Conservation (phyloP, 2,329 filamentous ascomycete genomes). For the Cercospora sp. region DNA sequence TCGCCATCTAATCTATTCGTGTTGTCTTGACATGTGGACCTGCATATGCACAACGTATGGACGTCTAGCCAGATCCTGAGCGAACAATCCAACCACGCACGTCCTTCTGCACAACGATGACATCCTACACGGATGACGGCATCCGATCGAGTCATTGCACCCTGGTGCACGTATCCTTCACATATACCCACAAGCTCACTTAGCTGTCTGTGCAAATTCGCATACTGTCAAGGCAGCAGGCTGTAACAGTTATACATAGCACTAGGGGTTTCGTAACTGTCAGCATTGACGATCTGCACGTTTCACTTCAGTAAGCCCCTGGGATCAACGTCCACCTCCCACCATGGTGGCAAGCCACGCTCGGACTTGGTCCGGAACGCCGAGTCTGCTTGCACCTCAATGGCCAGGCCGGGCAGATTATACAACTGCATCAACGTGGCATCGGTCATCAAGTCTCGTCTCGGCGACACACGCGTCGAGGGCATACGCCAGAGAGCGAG, state of each 20-base stretch:
- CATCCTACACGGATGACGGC: neutral
- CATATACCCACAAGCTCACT: neutral
- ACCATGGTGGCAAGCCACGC: neutral
- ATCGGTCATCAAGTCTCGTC: neutral
- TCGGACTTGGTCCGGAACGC: neutral
- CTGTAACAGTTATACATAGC: neutral
- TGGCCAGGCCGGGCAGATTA: neutral
- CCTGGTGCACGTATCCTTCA: neutral
- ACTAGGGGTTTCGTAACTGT: neutral
- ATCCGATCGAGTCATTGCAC: neutral
- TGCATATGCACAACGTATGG: neutral
- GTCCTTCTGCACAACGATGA: neutral
- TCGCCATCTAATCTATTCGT: neutral
- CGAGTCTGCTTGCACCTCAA: neutral
- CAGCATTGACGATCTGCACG: neutral
- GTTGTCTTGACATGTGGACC: constrained; percentile 1
- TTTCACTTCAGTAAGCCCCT: neutral
- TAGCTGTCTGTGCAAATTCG: neutral
- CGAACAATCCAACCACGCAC: constrained; percentile 1
- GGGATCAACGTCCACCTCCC: neutral
- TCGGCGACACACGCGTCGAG: neutral
- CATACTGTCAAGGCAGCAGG: neutral
- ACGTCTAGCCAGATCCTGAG: neutral
- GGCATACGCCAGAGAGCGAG: neutral
- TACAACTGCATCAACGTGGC: neutral